Evolutionary conservation across 2,329 filamentous ascomycete species (phyloP).

Genomic region (Diplodia mutila): DNA sequence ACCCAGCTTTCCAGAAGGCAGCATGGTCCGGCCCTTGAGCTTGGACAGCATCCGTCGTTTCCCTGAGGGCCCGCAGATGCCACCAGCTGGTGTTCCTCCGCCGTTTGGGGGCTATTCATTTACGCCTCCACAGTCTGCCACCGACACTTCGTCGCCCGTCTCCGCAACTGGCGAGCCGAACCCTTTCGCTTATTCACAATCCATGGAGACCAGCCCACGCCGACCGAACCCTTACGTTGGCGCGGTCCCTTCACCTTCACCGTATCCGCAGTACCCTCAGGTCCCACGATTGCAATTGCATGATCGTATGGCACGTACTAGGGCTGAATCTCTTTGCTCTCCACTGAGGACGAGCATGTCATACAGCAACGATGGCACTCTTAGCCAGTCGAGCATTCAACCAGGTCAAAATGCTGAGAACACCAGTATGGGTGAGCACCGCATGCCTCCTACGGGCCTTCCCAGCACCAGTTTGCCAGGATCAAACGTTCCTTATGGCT

Average conservation of each 20-base stretch:
- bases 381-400: constrained; percentile 12
- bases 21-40: constrained; percentile 69
- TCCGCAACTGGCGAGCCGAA: constrained; percentile 46
- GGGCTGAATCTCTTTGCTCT: constrained; percentile 49
- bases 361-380: constrained; percentile 38
- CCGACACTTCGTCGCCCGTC: constrained; percentile 51
- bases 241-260: neutral
- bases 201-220: constrained; percentile 42
- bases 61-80: constrained; percentile 68
- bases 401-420: neutral
- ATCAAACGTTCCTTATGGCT: constrained; percentile 43
- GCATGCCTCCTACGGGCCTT: constrained; percentile 12
- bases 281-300: constrained; percentile 50
- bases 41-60: constrained; percentile 68
- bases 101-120: constrained; percentile 70
- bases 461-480: constrained; percentile 30
- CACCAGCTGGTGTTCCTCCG: constrained; percentile 68
- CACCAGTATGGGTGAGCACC: constrained; percentile 7
- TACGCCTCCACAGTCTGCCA: constrained; percentile 56
- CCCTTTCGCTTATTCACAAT: constrained; percentile 45
- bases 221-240: constrained; percentile 44
- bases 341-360: constrained; percentile 53
- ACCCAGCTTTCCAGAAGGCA: constrained; percentile 53
- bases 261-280: constrained; percentile 38
- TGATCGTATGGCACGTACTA: constrained; percentile 47